Evolutionary conservation across 768 basidiomycete species (phyloP), one percentile per base, ranked within the genome.

Genomic region (Mycena latifolia): DNA sequence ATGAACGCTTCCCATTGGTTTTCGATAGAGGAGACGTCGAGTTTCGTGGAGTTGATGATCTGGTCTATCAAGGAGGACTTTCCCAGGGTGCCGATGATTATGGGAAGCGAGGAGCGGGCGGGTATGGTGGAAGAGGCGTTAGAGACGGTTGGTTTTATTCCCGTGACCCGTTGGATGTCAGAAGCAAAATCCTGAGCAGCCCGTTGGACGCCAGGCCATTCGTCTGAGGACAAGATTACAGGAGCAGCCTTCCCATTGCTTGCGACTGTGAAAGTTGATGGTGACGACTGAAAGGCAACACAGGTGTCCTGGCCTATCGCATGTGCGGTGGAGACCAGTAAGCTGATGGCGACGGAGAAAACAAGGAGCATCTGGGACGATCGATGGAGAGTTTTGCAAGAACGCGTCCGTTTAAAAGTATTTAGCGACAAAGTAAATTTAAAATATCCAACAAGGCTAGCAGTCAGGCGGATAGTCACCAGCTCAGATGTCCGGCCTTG

Each of bases 1-100:
- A 86, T 72, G 76, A 86, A 92, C 0, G 86, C 74, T 72, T 92
- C 92, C 92, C 92, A 92, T 65, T 88, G 80, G 2, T 89, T 90
- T 61, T 85, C 73, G 51, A 92, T 82, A 0, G 79, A 78, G 8
- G 86, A 86, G 5, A 88, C 85, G 69, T 89, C 85, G 62, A 89
- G 76, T 20, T 80, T 78, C 5, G 88, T 84, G 35, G 78, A 72
- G 52, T 87, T 86, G 37, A 90, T 81, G 15, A 89, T 75, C 58
- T 80, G 77, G 63, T 83, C 75, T 55, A 89, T 85, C 55, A 89
- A 74, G 33, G 84, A 80, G 1, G 86, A 87, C 68, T 88, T 82
- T 39, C 86, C 87, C 12, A 90, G 80, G 3, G 89, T 89, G 6
- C 91, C 91, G 22, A 92, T 80, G 59, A 93, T 86, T 69, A 93